Base-by-base conservation (phyloP, 192 early-diverging fungal genomes). In the Mortierella antarctica region DNA sequence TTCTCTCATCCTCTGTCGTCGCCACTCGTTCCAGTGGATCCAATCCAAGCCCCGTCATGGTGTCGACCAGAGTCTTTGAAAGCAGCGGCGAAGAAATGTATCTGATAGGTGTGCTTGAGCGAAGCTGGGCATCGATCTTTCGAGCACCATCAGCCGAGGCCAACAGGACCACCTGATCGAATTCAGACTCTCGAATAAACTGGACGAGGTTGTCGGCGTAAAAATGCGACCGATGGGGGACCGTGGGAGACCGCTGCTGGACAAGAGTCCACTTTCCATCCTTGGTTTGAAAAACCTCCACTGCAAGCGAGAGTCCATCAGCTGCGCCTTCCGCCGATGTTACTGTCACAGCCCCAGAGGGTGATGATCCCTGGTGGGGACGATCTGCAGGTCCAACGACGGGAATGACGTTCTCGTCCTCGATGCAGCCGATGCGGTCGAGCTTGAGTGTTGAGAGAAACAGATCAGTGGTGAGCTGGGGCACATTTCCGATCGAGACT, bases 401-500 rank as follows among this genome's bases (percentile, higher is more conserved):
- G 6, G 93, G 90, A 14, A 90, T 73, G 18, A 92, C 74, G 9
- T 82, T 82, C 39, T 85, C 68, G 45, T 88, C 83, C 65, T 92
- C 87, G 23, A 94, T 70, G 45, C 87, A 87, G 21, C 93, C 93
- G 50, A 93, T 80, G 6, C 91, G 84, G 46, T 84, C 67, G 6
- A 92, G 73, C 40, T 81, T 62, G 7, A 94, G 75, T 3, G 92
- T 92, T 56, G 88, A 88, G 56, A 92, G 86, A 4, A 92, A 65
- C 53, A 94, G 78, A 84, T 94, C 93, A n/a, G 85, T 83, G 0
- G 88, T 68, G 14, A 93, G 77, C 68, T 94, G 93, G 41, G 93
- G 92, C n/a, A 93, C 93, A 64, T 93, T 94, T 21, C 92, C 93
- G 47, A 94, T 90, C 2, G 93, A 93, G 39, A 94, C 91, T 0